These are phyloP conservation scores for Ascocoryne sarcoides DNA, from an alignment of 2,329 filamentous ascomycete species.

Conservation along the genomic window DNA sequence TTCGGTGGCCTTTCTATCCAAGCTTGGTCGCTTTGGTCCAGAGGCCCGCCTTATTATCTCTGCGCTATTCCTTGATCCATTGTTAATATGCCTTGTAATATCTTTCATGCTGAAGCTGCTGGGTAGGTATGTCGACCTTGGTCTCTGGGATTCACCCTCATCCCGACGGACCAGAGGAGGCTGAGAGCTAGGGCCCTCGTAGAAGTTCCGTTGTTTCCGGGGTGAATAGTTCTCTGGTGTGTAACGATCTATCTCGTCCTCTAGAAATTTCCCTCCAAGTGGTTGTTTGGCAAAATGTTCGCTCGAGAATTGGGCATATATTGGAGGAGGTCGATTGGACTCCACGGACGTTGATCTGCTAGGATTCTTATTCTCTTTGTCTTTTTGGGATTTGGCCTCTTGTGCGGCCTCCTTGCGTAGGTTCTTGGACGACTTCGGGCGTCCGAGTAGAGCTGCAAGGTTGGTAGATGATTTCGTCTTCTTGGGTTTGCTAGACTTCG, in stretches of 20 bases:
- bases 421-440: slow-evolving; percentile 65
- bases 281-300: slow-evolving; percentile 30
- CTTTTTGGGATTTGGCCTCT: slow-evolving; percentile 43
- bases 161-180: slow-evolving; percentile 22
- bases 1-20: slow-evolving; percentile 24
- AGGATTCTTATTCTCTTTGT: slow-evolving; percentile 78
- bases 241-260: slow-evolving; percentile 28
- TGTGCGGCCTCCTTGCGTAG: slow-evolving; percentile 44
- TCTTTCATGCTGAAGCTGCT: slow-evolving; percentile 29
- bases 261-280: slow-evolving; percentile 30
- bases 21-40: slow-evolving; percentile 18
- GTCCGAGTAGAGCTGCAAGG: slow-evolving; percentile 66
- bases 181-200: slow-evolving; percentile 16
- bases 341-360: slow-evolving; percentile 36
- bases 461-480: slow-evolving; percentile 81
- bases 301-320: slow-evolving; percentile 67
- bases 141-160: slow-evolving; percentile 17
- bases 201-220: slow-evolving; percentile 26
- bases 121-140: slow-evolving; percentile 27
- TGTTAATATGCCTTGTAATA: slow-evolving; percentile 23
- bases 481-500: slow-evolving; percentile 51
- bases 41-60: slow-evolving; percentile 21
- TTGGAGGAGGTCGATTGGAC: slow-evolving; percentile 50
- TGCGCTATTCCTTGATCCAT: slow-evolving; percentile 21
- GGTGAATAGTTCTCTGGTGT: slow-evolving; percentile 25